Evolutionary conservation across 495 filamentous ascomycete genomes (phyloP).

Genomic region (Penicillium pancosmium): DNA sequence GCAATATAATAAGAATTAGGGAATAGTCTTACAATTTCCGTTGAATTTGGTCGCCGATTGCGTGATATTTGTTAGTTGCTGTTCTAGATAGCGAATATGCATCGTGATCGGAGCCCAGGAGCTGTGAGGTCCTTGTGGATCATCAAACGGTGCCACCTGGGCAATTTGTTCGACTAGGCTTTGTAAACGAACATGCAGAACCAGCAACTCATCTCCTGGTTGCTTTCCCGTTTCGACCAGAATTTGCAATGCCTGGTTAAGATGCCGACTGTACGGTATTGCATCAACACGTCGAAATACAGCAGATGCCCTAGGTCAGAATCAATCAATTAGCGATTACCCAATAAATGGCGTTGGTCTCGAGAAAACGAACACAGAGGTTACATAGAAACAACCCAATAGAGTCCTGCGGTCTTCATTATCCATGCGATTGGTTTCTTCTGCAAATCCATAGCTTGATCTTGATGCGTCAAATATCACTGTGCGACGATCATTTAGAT

Average conservation of each 20-base stretch:
- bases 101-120: slow-evolving; percentile 1
- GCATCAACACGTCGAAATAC: slow-evolving; percentile 5
- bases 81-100: slow-evolving; percentile 2
- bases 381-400: slow-evolving; percentile 17
- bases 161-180: slow-evolving; percentile 2
- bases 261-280: slow-evolving; percentile 1
- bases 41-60: background rate
- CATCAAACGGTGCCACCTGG: slow-evolving; percentile 1
- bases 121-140: slow-evolving; percentile 4
- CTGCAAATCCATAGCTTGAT: slow-evolving; percentile 6
- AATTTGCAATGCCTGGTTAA: background rate
- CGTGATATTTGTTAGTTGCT: background rate
- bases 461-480: slow-evolving; percentile 11
- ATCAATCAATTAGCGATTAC: background rate
- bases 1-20: background rate
- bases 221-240: background rate
- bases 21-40: background rate
- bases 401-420: slow-evolving; percentile 15
- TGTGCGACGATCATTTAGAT: slow-evolving; percentile 14
- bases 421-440: background rate
- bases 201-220: background rate
- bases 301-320: background rate
- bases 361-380: slow-evolving; percentile 11
- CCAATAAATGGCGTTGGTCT: too few relatives aligned
- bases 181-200: slow-evolving; percentile 2